Base-by-base conservation (phyloP, 441 rosid genomes). In the Populus trichocarpa region DNA sequence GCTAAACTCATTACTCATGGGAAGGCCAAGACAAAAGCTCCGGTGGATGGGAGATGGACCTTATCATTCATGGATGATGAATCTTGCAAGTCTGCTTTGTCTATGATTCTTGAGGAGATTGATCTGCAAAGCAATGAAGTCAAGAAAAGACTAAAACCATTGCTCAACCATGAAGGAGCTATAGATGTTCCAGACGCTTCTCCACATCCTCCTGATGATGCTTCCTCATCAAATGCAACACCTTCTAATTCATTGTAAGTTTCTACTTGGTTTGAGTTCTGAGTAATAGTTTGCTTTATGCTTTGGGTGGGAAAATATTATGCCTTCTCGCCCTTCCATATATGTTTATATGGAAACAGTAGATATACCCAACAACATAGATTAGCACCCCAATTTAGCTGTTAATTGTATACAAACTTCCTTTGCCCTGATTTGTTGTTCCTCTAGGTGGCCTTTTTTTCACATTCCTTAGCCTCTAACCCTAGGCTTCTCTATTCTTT, bases 41-140 rank as follows among this genome's bases (percentile, higher is more conserved):
- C 92, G 69, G 95, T 94, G 20, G 98, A 97, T 65, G 99, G 99
- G 69, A 91, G 94, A 89, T 97, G 98, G 99, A 92, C 94, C 72
- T 79, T 97, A 73, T 97, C 99, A 74, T 97, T 97, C 85, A 85
- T 89, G 79, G 91, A 89, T 36, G 96, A 95, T 20, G 92, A 87
- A 73, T 88, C 94, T 36, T 95, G 99, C 90, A 81, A 87, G 82
- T 77, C 83, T 64, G 99, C 97, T 64, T 82, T 82, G 69, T 86
- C 90, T 57, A 95, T 97, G 98, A 88, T 89, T 82, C 74, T 77
- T 4, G 85, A 84, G 61, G 98, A 94, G 90, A 83, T 85, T 4
- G 84, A 86, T 84, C 80, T 81, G 73, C 99, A 89, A 82, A 85
- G 87, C 84, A 81, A 78, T 1, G 97, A 92, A 86, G 96, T 91